These are phyloP conservation scores for Thielaviopsis musarum DNA, from an alignment of 2,329 filamentous ascomycete genomes.

Conservation along the genomic window DNA sequence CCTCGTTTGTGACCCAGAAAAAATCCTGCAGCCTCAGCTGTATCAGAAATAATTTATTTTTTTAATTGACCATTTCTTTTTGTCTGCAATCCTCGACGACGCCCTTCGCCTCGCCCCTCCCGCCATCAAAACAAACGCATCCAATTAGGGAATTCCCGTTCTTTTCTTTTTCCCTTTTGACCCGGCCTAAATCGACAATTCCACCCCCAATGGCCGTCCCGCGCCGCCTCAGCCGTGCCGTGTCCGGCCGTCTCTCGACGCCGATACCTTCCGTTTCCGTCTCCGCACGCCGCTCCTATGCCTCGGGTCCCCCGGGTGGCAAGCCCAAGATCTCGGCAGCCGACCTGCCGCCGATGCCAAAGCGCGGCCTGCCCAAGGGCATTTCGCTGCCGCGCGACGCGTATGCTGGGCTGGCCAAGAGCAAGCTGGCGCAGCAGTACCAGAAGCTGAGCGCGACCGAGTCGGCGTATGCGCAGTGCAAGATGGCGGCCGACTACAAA, in stretches of 20 bases:
- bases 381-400: conserved; percentile 9
- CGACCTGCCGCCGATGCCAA: conserved; percentile 10
- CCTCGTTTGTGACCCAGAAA: conserved; percentile 1
- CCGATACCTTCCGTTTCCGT: too few relatives aligned
- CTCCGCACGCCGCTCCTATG: not conserved
- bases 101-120: not conserved
- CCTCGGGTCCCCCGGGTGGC: not conserved
- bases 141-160: too few relatives aligned
- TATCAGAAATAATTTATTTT: not conserved
- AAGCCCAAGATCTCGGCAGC: not conserved
- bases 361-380: conserved; percentile 5
- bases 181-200: not conserved
- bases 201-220: not conserved
- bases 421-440: conserved; percentile 22
- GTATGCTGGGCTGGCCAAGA: conserved; percentile 7
- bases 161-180: too few relatives aligned
- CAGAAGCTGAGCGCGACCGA: conserved; percentile 67
- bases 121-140: not conserved
- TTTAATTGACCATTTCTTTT: not conserved
- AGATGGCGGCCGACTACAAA: conserved; percentile 55
- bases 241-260: not conserved
- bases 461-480: conserved; percentile 59
- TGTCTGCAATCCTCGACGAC: not conserved
- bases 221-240: not conserved
- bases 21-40: conserved; percentile 8